These are phyloP conservation scores for Tephrocybe sp. DNA, from an alignment of 768 basidiomycete genomes.

Conservation along the genomic window DNA sequence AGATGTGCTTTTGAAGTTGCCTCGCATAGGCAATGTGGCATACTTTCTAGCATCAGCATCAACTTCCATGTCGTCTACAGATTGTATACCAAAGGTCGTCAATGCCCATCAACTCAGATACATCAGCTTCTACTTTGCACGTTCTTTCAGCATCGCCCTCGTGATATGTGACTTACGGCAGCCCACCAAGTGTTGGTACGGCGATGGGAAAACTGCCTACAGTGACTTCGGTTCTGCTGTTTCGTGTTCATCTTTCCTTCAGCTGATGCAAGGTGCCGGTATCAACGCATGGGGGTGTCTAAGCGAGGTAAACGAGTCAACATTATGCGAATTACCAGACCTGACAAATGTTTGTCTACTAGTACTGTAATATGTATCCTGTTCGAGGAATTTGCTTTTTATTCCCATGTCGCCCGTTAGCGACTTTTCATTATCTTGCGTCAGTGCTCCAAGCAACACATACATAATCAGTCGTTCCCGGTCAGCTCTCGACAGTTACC, in stretches of 20 bases:
- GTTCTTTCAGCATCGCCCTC: background rate
- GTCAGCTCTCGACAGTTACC: too few species aligned
- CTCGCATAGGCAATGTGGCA: too few species aligned
- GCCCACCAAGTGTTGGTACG: background rate
- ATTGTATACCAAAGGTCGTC: too few species aligned
- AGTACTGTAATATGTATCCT: background rate
- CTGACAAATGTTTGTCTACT: background rate
- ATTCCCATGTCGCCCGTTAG: too few species aligned
- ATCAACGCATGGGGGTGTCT: background rate
- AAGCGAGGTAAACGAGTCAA: background rate
- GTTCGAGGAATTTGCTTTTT: background rate
- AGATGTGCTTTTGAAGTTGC: too few species aligned
- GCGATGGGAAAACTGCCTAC: background rate
- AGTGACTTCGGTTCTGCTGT: too few species aligned
- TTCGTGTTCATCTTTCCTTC: background rate
- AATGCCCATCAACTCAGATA: background rate
- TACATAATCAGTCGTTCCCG: too few species aligned
- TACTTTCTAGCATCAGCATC: too few species aligned
- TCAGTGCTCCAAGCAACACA: too few species aligned
- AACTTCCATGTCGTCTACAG: too few species aligned
- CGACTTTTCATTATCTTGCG: too few species aligned
- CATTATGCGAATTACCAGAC: background rate
- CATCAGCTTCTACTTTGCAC: background rate
- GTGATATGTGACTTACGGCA: too few species aligned
- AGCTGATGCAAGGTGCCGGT: background rate